phyloP scores from a whole-genome alignment of 331 rosid genomes.

The Phaseolus coccineus region DNA sequence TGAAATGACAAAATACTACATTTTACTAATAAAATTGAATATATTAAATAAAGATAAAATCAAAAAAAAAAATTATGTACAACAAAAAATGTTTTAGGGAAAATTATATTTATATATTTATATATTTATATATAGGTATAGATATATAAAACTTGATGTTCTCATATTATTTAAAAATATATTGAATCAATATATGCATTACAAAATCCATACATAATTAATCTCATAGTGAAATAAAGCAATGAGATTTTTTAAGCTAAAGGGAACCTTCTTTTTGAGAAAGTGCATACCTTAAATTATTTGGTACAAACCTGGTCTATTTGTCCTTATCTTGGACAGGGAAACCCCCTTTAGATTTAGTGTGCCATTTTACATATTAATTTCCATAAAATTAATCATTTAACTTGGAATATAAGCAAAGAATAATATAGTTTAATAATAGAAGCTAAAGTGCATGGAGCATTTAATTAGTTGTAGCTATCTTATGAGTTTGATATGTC shows the following conservation, averaged over 20 bases:
- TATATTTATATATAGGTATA: too few relatives aligned
- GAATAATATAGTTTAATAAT: neutral
- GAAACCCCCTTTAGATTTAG: neutral
- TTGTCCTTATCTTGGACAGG: neutral
- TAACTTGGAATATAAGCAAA: constrained; percentile 49
- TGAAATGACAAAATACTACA: too few relatives aligned
- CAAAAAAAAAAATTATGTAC: too few relatives aligned
- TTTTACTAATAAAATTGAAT: too few relatives aligned
- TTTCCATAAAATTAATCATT: constrained; percentile 31
- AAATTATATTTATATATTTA: too few relatives aligned
- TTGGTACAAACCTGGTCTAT: neutral
- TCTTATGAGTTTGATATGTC: constrained; percentile 50
- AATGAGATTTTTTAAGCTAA: neutral
- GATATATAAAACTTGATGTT: too few relatives aligned
- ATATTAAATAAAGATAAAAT: too few relatives aligned
- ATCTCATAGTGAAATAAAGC: neutral
- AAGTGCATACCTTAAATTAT: neutral
- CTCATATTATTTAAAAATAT: too few relatives aligned
- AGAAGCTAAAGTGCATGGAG: neutral
- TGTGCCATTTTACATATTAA: constrained; percentile 14
- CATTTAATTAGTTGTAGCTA: constrained; percentile 1
- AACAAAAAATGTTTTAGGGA: too few relatives aligned
- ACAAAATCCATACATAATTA: too few relatives aligned
- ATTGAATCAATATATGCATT: too few relatives aligned
- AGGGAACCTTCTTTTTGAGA: constrained; percentile 36